phyloP scores from a whole-genome alignment of 2,329 filamentous ascomycete genomes.

The Colletotrichum sp. region DNA sequence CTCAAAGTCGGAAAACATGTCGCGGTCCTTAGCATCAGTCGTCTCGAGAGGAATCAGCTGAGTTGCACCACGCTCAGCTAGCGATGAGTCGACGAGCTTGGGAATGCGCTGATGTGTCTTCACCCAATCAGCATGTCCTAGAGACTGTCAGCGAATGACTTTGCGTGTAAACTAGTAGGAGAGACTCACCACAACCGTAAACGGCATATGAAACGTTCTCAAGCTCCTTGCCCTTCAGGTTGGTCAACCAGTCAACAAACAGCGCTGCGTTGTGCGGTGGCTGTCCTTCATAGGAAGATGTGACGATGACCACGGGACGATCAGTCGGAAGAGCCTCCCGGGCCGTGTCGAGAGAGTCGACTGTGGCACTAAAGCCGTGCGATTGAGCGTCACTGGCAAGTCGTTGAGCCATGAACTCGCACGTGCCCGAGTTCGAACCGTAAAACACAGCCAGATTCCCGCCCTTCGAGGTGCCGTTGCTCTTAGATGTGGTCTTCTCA shows the following conservation, averaged over 20 bases:
- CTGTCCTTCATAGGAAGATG: slow-evolving; percentile 72
- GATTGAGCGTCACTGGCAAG: slow-evolving; percentile 59
- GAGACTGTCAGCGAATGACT: not conserved
- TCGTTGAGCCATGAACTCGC: slow-evolving; percentile 67
- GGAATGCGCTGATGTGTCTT: slow-evolving; percentile 73
- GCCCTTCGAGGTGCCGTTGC: slow-evolving; percentile 3
- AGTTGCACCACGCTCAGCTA: slow-evolving; percentile 42
- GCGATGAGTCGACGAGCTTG: slow-evolving; percentile 60
- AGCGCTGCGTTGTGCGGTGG: slow-evolving; percentile 72
- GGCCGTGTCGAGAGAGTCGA: slow-evolving; percentile 63
- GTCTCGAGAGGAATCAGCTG: slow-evolving; percentile 50
- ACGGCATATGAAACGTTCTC: slow-evolving; percentile 65
- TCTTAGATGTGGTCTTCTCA: not conserved
- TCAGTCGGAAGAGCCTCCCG: slow-evolving; percentile 60
- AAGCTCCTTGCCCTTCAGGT: slow-evolving; percentile 49
- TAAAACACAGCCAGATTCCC: slow-evolving; percentile 65
- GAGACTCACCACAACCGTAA: slow-evolving; percentile 63
- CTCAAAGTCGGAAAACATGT: slow-evolving; percentile 73
- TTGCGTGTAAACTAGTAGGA: rapidly evolving
- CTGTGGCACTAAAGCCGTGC: slow-evolving; percentile 59
- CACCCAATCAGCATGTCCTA: slow-evolving; percentile 54
- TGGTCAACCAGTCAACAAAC: slow-evolving; percentile 69
- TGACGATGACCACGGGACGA: slow-evolving; percentile 66
- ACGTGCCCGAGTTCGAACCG: slow-evolving; percentile 75
- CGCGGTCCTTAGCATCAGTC: slow-evolving; percentile 66